Evolutionary conservation across 2,329 filamentous ascomycete genomes (phyloP), one percentile per base, ranked within the genome.

Genomic region (Xylariaceae sp.): DNA sequence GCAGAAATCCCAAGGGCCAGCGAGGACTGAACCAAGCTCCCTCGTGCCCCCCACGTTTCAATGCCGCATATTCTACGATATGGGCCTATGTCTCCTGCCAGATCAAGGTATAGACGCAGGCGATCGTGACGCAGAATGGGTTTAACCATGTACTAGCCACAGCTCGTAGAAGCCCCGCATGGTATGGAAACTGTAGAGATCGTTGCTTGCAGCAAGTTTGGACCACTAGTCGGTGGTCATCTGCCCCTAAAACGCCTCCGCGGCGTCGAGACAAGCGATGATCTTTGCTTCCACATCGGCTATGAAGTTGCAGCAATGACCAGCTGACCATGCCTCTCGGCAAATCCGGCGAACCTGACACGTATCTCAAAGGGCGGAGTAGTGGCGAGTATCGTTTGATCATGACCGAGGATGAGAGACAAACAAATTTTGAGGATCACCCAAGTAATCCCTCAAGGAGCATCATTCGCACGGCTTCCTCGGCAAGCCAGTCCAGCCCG

Each of bases 251-350:
- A 9, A 29, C 23, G 17, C 38, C 38, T 42, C 39, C 42, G 32
- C 18, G 27, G 13, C n/a, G 38, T 44, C 36, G 9, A 38, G 40
- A 41, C 17, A 35, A 36, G 42, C 29, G 45, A 47, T 40, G 45
- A 47, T 47, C 45, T 43, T 34, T 47, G 36, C 17, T 38, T 45
- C 35, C 31, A 38, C 38, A 41, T 42, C 34, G 32, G 17, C 31
- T 15, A 4, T 5, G 34, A 32, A n/a, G 30, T 11, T 38, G 39
- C 45, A 26, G 11, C 21, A 45, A 45, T 47, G 42, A 40, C 42
- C 23, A 36, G 31, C 15, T 43, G 38, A 43, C 39, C 44, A 40
- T 36, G 38, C 36, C 11, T 31, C 13, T n/a, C 7, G 7, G 21
- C 21, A 11, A n/a, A n/a, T n/a, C n/a, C n/a, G n/a, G n/a, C n/a